These are phyloP conservation scores for Phytophthora citrophthora DNA, from an alignment of 352 stramenopile genomes.

Conservation along the genomic window DNA sequence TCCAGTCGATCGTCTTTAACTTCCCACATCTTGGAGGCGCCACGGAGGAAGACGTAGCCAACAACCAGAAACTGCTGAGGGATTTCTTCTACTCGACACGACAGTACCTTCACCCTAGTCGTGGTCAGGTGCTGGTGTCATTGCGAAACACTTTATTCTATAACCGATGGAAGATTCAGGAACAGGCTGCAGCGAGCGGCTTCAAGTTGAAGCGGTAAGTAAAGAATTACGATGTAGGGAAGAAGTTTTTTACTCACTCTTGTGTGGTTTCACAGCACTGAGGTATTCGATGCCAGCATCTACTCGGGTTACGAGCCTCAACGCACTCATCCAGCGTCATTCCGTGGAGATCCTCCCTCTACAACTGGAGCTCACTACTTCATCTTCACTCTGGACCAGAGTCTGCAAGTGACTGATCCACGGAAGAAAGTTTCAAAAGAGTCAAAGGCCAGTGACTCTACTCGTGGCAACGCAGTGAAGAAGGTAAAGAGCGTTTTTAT, in stretches of 20 bases:
- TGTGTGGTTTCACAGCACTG: conserved; percentile 39
- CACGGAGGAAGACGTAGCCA: conserved; percentile 82
- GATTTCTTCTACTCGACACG: conserved; percentile 80
- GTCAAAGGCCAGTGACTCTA: background rate
- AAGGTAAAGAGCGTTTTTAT: conserved; percentile 20
- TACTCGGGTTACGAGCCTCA: conserved; percentile 84
- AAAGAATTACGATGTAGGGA: background rate
- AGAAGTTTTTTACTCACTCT: background rate
- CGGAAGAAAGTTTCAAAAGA: conserved; percentile 8
- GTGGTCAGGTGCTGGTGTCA: conserved; percentile 74
- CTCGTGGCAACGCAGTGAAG: conserved; percentile 3
- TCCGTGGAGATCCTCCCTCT: conserved; percentile 75
- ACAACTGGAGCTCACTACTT: conserved; percentile 73
- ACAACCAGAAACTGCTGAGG: conserved; percentile 81
- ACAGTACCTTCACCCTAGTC: conserved; percentile 59
- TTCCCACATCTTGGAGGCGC: conserved; percentile 87
- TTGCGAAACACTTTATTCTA: conserved; percentile 85
- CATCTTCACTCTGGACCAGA: conserved; percentile 62
- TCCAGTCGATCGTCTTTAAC: conserved; percentile 85
- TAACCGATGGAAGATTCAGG: conserved; percentile 83
- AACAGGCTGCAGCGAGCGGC: conserved; percentile 65
- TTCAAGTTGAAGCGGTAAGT: conserved; percentile 71
- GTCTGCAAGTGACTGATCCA: conserved; percentile 38
- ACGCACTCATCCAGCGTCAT: conserved; percentile 75
- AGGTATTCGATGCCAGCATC: conserved; percentile 65